Evolutionary conservation across 1,139 yeast species (phyloP).

Genomic region (Geotrichum candidum): DNA sequence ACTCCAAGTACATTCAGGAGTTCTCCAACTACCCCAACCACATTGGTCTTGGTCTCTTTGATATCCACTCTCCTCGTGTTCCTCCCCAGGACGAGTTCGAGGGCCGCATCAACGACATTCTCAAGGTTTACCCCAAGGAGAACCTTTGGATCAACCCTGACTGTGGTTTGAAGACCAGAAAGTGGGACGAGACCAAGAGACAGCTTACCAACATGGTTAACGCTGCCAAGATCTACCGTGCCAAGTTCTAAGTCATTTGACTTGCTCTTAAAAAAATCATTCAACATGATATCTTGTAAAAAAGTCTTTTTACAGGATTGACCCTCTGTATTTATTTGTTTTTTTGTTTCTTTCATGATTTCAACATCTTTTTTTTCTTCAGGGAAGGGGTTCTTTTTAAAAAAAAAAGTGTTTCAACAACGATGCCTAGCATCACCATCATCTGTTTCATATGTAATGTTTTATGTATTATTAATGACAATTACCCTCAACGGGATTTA

Average conservation of each 20-base stretch:
- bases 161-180: constrained; percentile 99
- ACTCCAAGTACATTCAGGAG: constrained; percentile 95
- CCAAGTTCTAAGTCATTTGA: constrained; percentile 31
- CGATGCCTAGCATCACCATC: constrained; percentile 13
- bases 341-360: constrained; percentile 20
- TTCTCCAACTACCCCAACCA: constrained; percentile 98
- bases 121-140: constrained; percentile 94
- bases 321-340: constrained; percentile 15
- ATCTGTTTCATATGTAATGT: not conserved
- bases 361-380: constrained; percentile 24
- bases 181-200: constrained; percentile 82
- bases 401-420: constrained; percentile 15
- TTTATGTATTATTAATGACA: not conserved
- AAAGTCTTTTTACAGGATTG: constrained; percentile 3
- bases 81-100: constrained; percentile 96
- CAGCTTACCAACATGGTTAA: constrained; percentile 94
- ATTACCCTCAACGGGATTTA: not conserved
- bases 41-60: constrained; percentile 98
- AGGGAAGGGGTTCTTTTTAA: constrained; percentile 16
- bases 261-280: constrained; percentile 9
- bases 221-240: constrained; percentile 96
- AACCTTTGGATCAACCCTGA: constrained; percentile 99
- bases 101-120: constrained; percentile 86
- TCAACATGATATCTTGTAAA: constrained; percentile 12
- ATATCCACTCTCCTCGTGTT: constrained; percentile 99